Conservation (phyloP, 805 yeast genomes). For the Tetrapisispora phaffii region DNA sequence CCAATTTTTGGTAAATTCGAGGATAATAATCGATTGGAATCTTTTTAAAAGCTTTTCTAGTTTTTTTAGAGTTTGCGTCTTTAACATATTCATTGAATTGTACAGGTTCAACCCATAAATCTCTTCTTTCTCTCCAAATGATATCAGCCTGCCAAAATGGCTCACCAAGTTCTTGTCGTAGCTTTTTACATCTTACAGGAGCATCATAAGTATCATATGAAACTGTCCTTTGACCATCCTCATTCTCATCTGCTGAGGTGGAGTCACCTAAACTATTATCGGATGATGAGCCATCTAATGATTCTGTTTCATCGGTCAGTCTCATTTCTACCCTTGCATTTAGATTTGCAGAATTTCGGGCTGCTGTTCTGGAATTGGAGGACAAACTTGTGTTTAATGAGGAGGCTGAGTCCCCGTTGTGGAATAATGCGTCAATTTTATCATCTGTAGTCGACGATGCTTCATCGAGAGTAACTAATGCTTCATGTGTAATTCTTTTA, state of each 20-base stretch:
- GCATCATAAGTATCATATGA: conserved; percentile 27
- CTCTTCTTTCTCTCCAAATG: conserved; percentile 63
- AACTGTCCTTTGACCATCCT: conserved; percentile 12
- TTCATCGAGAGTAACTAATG: conserved; percentile 15
- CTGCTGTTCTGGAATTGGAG: background rate
- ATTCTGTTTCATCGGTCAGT: conserved; percentile 16
- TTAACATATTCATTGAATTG: conserved; percentile 1
- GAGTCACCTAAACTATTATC: conserved; percentile 4
- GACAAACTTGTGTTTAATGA: background rate
- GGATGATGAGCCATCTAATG: background rate
- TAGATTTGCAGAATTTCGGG: background rate
- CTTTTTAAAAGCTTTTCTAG: conserved; percentile 19
- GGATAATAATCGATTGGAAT: conserved; percentile 44
- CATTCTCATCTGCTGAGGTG: conserved; percentile 5
- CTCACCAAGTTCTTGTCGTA: conserved; percentile 26
- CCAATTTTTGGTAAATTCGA: conserved; percentile 57
- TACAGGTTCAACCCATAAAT: conserved; percentile 48
- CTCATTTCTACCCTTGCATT: conserved; percentile 15
- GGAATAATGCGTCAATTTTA: conserved; percentile 17
- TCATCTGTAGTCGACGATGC: conserved; percentile 10
- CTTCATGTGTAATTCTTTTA: conserved; percentile 16
- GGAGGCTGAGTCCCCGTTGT: conserved; percentile 1
- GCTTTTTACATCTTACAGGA: conserved; percentile 24
- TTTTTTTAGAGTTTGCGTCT: conserved; percentile 3
- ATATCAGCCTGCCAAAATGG: conserved; percentile 45